Conservation (phyloP, 768 basidiomycete genomes). For the Lactarius indigo region DNA sequence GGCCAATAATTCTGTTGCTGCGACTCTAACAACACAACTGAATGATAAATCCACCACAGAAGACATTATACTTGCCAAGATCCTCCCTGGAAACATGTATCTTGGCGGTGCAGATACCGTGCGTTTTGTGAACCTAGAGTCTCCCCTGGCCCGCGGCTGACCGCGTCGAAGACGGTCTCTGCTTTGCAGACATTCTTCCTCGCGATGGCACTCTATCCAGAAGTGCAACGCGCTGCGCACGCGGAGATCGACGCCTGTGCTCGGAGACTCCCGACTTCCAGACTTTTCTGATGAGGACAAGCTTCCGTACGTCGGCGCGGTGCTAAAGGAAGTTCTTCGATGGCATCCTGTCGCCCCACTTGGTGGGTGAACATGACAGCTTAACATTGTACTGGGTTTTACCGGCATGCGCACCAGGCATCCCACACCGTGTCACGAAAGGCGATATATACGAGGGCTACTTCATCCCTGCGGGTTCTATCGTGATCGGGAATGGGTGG, state of each 20-base stretch:
- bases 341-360: constrained; percentile 27
- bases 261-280: constrained; percentile 35
- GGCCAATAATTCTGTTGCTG: background rate
- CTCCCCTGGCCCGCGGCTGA: background rate
- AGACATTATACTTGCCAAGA: background rate
- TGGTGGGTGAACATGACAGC: constrained; percentile 13
- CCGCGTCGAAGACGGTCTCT: constrained; percentile 16
- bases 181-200: constrained; percentile 15
- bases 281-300: constrained; percentile 33
- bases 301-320: constrained; percentile 37
- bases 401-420: constrained; percentile 13
- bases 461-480: constrained; percentile 32
- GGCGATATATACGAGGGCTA: constrained; percentile 33
- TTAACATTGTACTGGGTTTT: background rate
- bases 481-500: constrained; percentile 34
- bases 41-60: background rate
- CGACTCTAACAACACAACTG: background rate
- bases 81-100: background rate
- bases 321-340: constrained; percentile 40
- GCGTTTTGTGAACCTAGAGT: constrained; percentile 8
- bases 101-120: constrained; percentile 16
- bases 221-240: constrained; percentile 30
- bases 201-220: constrained; percentile 26
- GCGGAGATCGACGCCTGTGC: constrained; percentile 37
- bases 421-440: constrained; percentile 31